Base-by-base conservation (phyloP, 2,329 filamentous ascomycete genomes). In the Curvularia verruculosa region DNA sequence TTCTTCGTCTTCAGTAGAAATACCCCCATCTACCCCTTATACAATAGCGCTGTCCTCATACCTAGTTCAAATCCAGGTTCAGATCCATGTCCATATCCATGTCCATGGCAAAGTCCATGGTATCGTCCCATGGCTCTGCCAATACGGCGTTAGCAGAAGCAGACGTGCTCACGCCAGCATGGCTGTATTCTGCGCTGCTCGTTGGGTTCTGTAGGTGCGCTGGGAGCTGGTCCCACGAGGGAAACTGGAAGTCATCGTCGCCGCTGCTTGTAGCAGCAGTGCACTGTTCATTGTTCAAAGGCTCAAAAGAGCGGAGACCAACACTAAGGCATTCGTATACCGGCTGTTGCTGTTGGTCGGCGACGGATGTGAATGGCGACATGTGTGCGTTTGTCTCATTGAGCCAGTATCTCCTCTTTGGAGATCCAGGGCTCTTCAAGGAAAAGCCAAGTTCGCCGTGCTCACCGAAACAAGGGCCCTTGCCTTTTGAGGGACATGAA, bases 31-130 rank as follows among this genome's bases (percentile, higher is more conserved):
- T 7, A 29, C 5, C 28, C 28, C 28, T 28, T 28, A n/a, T n/a
- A n/a, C n/a, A n/a, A n/a, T n/a, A n/a, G n/a, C n/a, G n/a, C n/a
- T n/a, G n/a, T n/a, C n/a, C n/a, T n/a, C n/a, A 52, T 21, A 56
- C 48, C 31, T 52, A 18, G 19, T 61, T 54, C 18, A 66, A 52
- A 43, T 50, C 52, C 18, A 66, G 12, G 53, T 68, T 56, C 48
- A 69, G 15, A 36, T 71, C 64, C 40, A 68, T 37, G 59, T 75
- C 72, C 61, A 70, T 60, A 47, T 72, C 68, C 61, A 73, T 63
- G 46, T 72, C 71, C 65, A 75, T 68, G 12, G 61, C 58, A 47
- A 76, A 75, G n/a, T 60, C 64, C 55, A 73, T 51, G 8, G 52
- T 57, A 26, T 75, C 71, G 49, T 74, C 72, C 72, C 72, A 75